phyloP scores from a whole-genome alignment of 164 flowering plant species.

The Vitis cinerea region DNA sequence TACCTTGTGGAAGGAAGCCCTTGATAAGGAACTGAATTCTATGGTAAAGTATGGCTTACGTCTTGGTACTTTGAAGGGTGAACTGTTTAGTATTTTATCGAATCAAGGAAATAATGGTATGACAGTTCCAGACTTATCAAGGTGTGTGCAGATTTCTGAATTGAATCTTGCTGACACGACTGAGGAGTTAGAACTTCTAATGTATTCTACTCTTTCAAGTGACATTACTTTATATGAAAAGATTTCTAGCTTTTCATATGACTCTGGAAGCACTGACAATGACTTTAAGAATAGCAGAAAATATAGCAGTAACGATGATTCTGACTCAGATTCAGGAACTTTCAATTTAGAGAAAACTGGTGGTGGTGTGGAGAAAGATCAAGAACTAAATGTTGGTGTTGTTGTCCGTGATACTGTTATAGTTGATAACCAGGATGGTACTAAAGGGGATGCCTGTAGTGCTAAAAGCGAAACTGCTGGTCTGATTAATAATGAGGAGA shows the following conservation, averaged over 20 bases:
- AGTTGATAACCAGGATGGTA: not conserved
- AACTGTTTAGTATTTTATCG: no score
- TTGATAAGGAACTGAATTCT: constrained; percentile 58
- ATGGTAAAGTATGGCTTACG: constrained; percentile 64
- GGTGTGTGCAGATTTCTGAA: constrained; percentile 50
- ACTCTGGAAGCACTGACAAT: constrained; percentile 76
- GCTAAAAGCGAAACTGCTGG: not conserved
- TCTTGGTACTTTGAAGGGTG: constrained; percentile 43
- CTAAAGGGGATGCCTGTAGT: constrained; percentile 4
- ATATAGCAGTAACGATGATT: constrained; percentile 37
- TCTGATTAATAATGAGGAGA: constrained; percentile 1
- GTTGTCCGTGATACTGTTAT: not conserved
- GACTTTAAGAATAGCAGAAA: constrained; percentile 34
- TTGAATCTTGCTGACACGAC: constrained; percentile 52
- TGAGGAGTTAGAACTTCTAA: constrained; percentile 56
- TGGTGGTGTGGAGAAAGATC: constrained; percentile 11
- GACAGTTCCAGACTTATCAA: constrained; percentile 74
- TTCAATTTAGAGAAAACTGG: constrained; percentile 9
- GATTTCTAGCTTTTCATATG: constrained; percentile 70
- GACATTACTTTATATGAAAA: constrained; percentile 93
- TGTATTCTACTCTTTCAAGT: constrained; percentile 76
- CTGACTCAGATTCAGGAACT: constrained; percentile 49
- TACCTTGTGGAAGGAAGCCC: constrained; percentile 21
- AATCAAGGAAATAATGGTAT: not conserved
- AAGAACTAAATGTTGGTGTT: not conserved